Conservation (phyloP, 345 rosid genomes). For the Eutrema yunnanense region DNA sequence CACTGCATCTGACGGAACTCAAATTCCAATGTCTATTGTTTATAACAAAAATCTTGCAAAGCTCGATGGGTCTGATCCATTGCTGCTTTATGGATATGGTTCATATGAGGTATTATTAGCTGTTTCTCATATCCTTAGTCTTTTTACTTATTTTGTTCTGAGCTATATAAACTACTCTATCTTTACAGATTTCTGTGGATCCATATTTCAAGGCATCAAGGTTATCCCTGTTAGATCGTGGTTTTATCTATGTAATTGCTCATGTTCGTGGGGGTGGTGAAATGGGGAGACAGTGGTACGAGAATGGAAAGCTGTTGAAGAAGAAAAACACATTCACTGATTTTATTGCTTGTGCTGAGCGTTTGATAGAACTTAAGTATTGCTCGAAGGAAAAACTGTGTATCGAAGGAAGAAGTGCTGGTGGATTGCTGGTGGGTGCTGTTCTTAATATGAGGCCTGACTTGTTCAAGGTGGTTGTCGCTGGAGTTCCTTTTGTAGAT, state of each 20-base stretch:
- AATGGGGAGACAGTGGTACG: constrained; percentile 98
- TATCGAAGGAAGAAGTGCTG: constrained; percentile 91
- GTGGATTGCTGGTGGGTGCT: constrained; percentile 90
- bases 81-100: constrained; percentile 87
- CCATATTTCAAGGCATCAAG: constrained; percentile 69
- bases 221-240: constrained; percentile 84
- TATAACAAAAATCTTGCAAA: constrained; percentile 66
- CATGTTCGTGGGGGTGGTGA: constrained; percentile 98
- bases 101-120: constrained; percentile 76
- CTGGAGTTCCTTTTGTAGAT: constrained; percentile 96
- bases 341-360: constrained; percentile 79
- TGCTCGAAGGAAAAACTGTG: constrained; percentile 76
- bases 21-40: constrained; percentile 78
- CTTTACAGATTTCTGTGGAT: constrained; percentile 54
- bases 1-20: constrained; percentile 74
- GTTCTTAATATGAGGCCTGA: constrained; percentile 97
- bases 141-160: background rate
- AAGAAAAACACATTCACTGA: constrained; percentile 90
- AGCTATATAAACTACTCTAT: constrained; percentile 11
- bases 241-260: constrained; percentile 77
- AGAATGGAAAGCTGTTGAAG: constrained; percentile 76
- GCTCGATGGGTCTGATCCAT: constrained; percentile 78
- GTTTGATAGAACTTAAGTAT: constrained; percentile 57
- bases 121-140: background rate
- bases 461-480: constrained; percentile 82